phyloP scores from a whole-genome alignment of 169 alveolate genomes.

The Plasmodium falciparum region DNA sequence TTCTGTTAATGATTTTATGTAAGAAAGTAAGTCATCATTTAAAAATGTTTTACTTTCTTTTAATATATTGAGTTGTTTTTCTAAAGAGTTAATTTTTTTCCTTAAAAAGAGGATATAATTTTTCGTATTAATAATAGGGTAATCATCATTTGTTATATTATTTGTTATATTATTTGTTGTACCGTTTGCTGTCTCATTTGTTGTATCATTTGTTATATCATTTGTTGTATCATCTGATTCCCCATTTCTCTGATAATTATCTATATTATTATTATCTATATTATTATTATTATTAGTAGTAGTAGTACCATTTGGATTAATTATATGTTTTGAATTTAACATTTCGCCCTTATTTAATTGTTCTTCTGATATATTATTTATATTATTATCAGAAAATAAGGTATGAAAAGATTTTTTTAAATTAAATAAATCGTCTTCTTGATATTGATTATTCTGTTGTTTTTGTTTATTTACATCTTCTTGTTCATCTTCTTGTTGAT shows the following conservation, averaged over 20 bases:
- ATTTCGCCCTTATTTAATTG: conserved; percentile 13
- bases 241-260: too few relatives aligned
- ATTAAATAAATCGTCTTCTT: conserved; percentile 13
- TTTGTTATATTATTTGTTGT: too few relatives aligned
- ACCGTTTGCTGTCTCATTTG: too few relatives aligned
- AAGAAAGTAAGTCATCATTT: conserved; percentile 82
- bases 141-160: conserved; percentile 13
- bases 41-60: conserved; percentile 44
- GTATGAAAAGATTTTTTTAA: conserved; percentile 61
- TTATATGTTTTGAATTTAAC: conserved; percentile 7
- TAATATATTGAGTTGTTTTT: conserved; percentile 39
- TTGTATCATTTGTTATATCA: too few relatives aligned
- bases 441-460: too few relatives aligned
- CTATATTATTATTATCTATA: neutral
- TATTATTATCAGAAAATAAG: conserved; percentile 28
- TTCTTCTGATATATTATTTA: neutral
- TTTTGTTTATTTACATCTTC: too few relatives aligned
- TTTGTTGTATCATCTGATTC: too few relatives aligned
- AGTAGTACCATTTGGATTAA: neutral
- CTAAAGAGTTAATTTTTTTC: conserved; percentile 60
- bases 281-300: neutral
- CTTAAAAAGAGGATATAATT: conserved; percentile 65
- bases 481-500: too few relatives aligned
- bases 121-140: conserved; percentile 71
- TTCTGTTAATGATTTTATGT: conserved; percentile 84